Evolutionary conservation across 129 eudicot species (phyloP).

Genomic region (Pseudognaphalium luteoalbum): DNA sequence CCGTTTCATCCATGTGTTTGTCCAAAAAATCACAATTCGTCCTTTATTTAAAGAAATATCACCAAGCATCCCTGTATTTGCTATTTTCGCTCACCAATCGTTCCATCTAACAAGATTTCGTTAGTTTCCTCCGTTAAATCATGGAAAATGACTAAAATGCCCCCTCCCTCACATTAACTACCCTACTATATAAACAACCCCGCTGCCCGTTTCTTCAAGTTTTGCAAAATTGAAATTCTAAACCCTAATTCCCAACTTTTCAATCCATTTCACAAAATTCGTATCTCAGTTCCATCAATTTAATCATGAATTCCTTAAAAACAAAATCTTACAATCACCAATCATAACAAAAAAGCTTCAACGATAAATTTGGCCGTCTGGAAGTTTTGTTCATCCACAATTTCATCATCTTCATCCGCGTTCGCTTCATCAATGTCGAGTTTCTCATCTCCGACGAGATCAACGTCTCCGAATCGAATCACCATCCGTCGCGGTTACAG

Average conservation of each 20-base stretch:
- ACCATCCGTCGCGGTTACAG: constrained; percentile 15
- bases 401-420: constrained; percentile 38
- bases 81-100: no score
- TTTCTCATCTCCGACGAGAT: constrained; percentile 31
- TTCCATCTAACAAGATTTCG: no score
- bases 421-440: constrained; percentile 36
- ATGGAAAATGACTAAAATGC: background rate
- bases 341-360: constrained; percentile 28
- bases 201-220: constrained; percentile 12
- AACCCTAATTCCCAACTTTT: constrained; percentile 27
- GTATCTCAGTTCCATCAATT: background rate
- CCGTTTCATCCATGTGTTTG: no score
- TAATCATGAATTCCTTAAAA: constrained; percentile 42
- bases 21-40: no score
- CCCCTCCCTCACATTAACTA: background rate
- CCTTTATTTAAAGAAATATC: no score
- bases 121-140: no score
- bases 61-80: no score
- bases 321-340: constrained; percentile 34
- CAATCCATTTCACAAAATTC: background rate
- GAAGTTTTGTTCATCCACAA: constrained; percentile 55
- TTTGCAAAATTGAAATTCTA: constrained; percentile 32
- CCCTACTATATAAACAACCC: constrained; percentile 29
- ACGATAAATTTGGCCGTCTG: constrained; percentile 52
- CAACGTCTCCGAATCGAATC: constrained; percentile 49